These are phyloP conservation scores for Ochetophila trinervis DNA, from an alignment of 306 rosid species.

Conservation along the genomic window DNA sequence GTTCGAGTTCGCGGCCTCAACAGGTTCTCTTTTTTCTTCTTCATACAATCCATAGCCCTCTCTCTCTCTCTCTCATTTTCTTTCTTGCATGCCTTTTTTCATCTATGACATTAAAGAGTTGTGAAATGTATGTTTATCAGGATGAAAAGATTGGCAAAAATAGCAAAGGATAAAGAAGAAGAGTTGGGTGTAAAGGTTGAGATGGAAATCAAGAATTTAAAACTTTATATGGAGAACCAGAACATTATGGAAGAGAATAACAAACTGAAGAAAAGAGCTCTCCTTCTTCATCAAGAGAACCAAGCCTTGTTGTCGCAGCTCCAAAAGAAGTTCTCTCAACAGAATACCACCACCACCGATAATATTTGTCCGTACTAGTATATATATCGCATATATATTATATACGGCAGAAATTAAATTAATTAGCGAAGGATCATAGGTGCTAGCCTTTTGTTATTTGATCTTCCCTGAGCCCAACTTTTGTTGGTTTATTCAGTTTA, in stretches of 20 bases:
- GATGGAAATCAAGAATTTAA: constrained; percentile 66
- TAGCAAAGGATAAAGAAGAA: constrained; percentile 28
- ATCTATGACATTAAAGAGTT: not conserved
- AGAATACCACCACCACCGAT: constrained; percentile 8
- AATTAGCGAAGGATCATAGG: no score
- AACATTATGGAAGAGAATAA: constrained; percentile 70
- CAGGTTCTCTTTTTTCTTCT: constrained; percentile 41
- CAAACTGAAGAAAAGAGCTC: constrained; percentile 65
- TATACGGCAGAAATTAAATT: no score
- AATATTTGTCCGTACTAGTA: no score
- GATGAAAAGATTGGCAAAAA: constrained; percentile 39
- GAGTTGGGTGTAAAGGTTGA: constrained; percentile 29
- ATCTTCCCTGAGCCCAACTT: no score
- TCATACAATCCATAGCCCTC: not conserved
- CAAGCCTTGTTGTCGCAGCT: constrained; percentile 57
- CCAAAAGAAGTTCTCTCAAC: constrained; percentile 35
- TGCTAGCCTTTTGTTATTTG: no score
- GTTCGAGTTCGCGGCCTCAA: constrained; percentile 40
- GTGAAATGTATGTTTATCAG: constrained; percentile 29
- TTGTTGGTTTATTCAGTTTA: no score
- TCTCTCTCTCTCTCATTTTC: not conserved
- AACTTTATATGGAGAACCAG: constrained; percentile 59
- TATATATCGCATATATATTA: no score
- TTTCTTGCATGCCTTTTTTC: not conserved
- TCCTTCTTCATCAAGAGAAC: constrained; percentile 75